Base-by-base conservation (phyloP, 2,329 filamentous ascomycete species). In the Calonectria ilicicola region DNA sequence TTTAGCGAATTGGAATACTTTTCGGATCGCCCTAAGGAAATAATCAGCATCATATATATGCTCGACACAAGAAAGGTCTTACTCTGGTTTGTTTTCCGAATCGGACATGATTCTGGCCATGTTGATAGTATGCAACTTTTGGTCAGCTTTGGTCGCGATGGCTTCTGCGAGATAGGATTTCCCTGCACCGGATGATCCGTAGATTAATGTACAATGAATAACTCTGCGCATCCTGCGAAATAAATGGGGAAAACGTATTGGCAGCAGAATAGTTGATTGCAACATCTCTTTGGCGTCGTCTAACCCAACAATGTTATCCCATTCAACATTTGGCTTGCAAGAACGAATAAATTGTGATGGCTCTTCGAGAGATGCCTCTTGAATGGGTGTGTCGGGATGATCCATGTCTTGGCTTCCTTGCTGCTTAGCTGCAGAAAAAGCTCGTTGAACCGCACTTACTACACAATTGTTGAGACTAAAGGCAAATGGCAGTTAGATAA, bases 81-180 rank as follows among this genome's bases (percentile, higher is more conserved):
- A 70, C 71, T 42, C 56, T 58, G 49, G 49, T 17, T 42, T 58
- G 5, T 60, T 44, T 19, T 69, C 71, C 0, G 35, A 58, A 7
- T 58, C 51, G 5, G 67, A 60, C 67, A 67, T 67, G 17, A 73
- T 29, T 38, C 42, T 46, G 29, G 67, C 23, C 8, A 47, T 46
- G 32, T 60, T 67, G 38, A 73, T 35, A 15, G 53, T 64, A 32
- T 70, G 65, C 35, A 73, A 49, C 2, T 46, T 65, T 19, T 62
- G 38, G 5, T 65, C 67, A 4, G 58, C 63, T 26, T 73, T 65
- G 26, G 63, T 70, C 4, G 71, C 71, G 49, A 68, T 67, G 5
- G 71, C 71, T 42, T 70, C 70, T 9, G 56, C 71, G 6, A 73
- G 40, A n/a, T 67, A 58, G 15, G 47, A 67, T 49, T 73, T 73